Percentiles rank a stretch among this genome's conserved stretches.
Conservation (phyloP, 148 eudicot species). For the Rheum nobile region DNA sequence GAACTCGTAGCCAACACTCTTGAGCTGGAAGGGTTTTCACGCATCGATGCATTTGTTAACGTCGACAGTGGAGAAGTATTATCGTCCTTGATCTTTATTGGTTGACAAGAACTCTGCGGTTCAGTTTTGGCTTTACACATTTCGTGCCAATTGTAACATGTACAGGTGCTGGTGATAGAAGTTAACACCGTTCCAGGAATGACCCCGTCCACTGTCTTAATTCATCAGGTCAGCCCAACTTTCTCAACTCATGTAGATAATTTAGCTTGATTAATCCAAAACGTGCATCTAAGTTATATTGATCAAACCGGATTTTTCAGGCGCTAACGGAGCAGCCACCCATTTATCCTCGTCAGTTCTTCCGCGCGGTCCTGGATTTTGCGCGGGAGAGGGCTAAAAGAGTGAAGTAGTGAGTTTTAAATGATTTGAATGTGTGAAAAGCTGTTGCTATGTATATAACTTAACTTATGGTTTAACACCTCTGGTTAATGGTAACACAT, state of each 20-base stretch:
- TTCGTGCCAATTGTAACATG: not conserved
- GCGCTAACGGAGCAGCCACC: conserved; percentile 87
- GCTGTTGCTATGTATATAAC: too few relatives aligned
- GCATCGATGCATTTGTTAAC: conserved; percentile 82
- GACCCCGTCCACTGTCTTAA: conserved; percentile 92
- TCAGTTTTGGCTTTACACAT: not conserved
- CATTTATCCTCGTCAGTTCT: conserved; percentile 68
- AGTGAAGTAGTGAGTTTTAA: not conserved
- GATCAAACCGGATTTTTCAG: conserved; percentile 18
- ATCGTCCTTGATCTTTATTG: not conserved
- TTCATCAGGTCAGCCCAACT: conserved; percentile 62
- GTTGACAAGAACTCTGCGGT: not conserved
- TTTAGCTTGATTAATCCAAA: not conserved
- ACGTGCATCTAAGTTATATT: not conserved
- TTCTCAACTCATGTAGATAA: not conserved
- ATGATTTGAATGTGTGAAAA: not conserved
- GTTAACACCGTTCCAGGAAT: conserved; percentile 94
- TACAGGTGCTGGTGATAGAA: conserved; percentile 78
- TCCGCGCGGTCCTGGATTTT: conserved; percentile 61
- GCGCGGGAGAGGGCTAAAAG: conserved; percentile 33
- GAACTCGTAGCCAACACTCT: conserved; percentile 81
- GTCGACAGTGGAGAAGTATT: conserved; percentile 81
- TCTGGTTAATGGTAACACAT: not conserved
- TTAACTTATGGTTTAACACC: too few relatives aligned
- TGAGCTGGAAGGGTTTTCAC: conserved; percentile 75